Base-by-base conservation (phyloP, 768 basidiomycete genomes). In the Lactarius psammicola region DNA sequence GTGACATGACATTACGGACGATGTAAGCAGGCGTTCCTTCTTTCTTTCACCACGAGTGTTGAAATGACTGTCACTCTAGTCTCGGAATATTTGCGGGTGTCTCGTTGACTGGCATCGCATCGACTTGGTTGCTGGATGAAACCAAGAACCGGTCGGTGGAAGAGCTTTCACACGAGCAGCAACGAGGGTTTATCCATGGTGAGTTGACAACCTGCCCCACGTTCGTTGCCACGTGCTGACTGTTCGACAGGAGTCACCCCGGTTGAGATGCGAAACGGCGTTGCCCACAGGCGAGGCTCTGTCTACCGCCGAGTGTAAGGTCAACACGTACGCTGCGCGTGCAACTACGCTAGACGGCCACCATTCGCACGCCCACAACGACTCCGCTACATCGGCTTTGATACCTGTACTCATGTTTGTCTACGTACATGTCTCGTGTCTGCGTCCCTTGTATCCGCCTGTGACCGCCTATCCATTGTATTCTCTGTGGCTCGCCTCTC, bases 1-100 rank as follows among this genome's bases (percentile, higher is more conserved):
- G n/a, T n/a, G 60, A 64, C 49, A 56, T 57, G 75, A 20, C 71
- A 59, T 65, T 78, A 49, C 69, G 71, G n/a, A 72, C 74, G 64
- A 72, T 77, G 78, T 78, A 46, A 59, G 76, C 66, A 34, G 69
- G 61, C 66, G 54, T 38, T n/a, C 42, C 66, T 34, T 23, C 17
- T 53, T 34, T 31, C 11, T 11, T 31, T 38, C 11, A 3, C 20
- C 20, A 56, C 64, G 28, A 17, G 18, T 36, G 26, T 18, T 17
- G 49, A 31, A 20, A 46, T 23, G 23, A 13, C 20, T 8, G 2
- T 34, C 28, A 5, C 34, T 53, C 38, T 26, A 76, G 79, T 65
- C 70, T 81, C 13, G 75, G 81, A 71, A 75, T 82, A 69, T 80
- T 80, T 65, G 79, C 78, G n/a, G 71, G 78, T 55, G 78, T 80